Percentiles rank a stretch among this genome's conserved stretches.
Evolutionary conservation across 176 grass and related monocot species (phyloP).

Genomic region (Raddia guianensis): DNA sequence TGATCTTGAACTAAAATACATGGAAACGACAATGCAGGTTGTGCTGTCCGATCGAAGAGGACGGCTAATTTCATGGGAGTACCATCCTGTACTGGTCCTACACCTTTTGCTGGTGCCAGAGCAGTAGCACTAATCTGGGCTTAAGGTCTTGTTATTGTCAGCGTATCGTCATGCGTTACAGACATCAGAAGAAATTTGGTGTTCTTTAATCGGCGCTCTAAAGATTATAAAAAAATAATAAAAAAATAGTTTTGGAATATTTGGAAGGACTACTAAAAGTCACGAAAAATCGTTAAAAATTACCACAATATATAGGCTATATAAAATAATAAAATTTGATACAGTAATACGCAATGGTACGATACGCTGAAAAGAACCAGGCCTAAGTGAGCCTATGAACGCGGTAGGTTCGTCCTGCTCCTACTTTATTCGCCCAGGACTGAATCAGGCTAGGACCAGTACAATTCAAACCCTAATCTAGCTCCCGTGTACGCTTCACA

Average conservation of each 20-base stretch:
- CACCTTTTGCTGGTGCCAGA: neutral
- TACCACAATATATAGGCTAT: no score
- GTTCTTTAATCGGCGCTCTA: no score
- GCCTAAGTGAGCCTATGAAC: neutral
- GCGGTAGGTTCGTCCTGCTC: neutral
- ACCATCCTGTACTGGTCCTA: neutral
- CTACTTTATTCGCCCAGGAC: neutral
- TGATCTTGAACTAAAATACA: neutral
- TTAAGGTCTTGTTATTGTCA: no score
- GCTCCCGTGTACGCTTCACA: neutral
- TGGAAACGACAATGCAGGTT: neutral
- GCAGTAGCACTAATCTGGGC: neutral
- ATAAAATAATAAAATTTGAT: no score
- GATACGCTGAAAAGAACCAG: no score
- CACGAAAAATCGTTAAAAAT: no score
- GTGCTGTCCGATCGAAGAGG: neutral
- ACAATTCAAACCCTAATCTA: neutral
- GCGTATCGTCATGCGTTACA: no score
- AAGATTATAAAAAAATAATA: no score
- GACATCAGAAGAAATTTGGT: no score
- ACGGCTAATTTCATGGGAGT: neutral
- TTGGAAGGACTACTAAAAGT: no score
- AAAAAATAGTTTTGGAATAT: no score
- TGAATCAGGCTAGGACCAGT: neutral
- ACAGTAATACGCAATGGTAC: no score